phyloP scores from a whole-genome alignment of 768 basidiomycete genomes.

The Tylopilus felleus region DNA sequence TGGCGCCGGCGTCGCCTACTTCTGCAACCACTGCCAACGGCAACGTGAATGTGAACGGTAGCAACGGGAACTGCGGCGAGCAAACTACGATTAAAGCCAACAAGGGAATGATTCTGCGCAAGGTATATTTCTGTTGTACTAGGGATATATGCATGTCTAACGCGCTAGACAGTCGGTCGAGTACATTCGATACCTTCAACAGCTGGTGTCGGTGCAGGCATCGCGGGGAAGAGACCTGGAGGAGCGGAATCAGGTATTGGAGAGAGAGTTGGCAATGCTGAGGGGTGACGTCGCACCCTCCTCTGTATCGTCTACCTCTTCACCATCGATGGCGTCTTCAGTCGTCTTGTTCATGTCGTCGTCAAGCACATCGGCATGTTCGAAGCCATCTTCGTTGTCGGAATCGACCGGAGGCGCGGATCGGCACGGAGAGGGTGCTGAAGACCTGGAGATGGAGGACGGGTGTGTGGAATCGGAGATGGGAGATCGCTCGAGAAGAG shows the following conservation, averaged over 20 bases:
- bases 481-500: conserved; percentile 3
- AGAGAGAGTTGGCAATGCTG: conserved; percentile 27
- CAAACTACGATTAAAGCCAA: conserved; percentile 75
- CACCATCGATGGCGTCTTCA: conserved; percentile 18
- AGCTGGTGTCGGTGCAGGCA: conserved; percentile 78
- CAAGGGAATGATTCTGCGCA: conserved; percentile 90
- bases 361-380: conserved; percentile 3
- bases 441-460: conserved; percentile 24
- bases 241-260: conserved; percentile 51
- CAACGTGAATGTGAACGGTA: background rate
- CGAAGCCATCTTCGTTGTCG: conserved; percentile 8
- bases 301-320: conserved; percentile 13
- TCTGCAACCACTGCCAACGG: conserved; percentile 16
- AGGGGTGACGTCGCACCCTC: conserved; percentile 15
- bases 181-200: conserved; percentile 74
- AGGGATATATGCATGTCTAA: conserved; percentile 7
- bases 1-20: conserved; percentile 20
- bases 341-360: conserved; percentile 18
- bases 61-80: conserved; percentile 16
- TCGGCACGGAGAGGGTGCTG: background rate
- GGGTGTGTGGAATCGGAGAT: background rate
- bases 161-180: conserved; percentile 39
- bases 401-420: background rate
- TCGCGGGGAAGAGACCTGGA: conserved; percentile 78
- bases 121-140: conserved; percentile 38